Evolutionary conservation across 129 eudicot genomes (phyloP), one percentile per base, ranked within the genome.

Genomic region (Ambrosia artemisiifolia): DNA sequence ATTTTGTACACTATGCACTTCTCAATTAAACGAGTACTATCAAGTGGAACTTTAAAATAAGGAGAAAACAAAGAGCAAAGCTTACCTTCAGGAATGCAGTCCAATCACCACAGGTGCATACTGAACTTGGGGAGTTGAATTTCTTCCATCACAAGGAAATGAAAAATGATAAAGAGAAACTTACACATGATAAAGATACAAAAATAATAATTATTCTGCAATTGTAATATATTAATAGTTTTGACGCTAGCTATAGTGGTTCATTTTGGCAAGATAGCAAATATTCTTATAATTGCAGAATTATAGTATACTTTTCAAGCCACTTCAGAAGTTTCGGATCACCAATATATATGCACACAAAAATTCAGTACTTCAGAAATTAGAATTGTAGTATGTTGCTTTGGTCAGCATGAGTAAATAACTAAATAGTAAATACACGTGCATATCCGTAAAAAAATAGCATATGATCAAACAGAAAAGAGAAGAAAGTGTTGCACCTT

Each of bases 101-200:
- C 98, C 98, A 94, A 78, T 94, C 98, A 83, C 85, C 76, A 70
- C 76, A 78, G 63, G 96, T 88, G 73, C 96, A 94, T 77, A 80
- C 64, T 18, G 96, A 88, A 75, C 96, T 90, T 20, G 97, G 98
- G 71, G 98, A 94, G 83, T 90, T 94, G 82, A 94, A 85, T 88
- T 94, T 94, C 97, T 94, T 36, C 73, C 55, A 75, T 67, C 69
- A 50, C n/a, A 78, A 73, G 46, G 56, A 59, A 49, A 50, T 66
- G 24, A 5, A 46, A 46, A 50, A 57, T 51, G 11, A 43, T 47
- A 20, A 34, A 47, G 42, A 50, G 34, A 64, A 44, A 38, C 24
- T 42, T 50, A 40, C 6, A 63, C 65, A 62, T 53, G 11, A 62
- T 40, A 71, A 62, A 63, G 36, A 69, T 60, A 24, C 24, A 66